Base-by-base conservation (phyloP, 1,139 yeast genomes). In the Suhomyces coccinellae region DNA sequence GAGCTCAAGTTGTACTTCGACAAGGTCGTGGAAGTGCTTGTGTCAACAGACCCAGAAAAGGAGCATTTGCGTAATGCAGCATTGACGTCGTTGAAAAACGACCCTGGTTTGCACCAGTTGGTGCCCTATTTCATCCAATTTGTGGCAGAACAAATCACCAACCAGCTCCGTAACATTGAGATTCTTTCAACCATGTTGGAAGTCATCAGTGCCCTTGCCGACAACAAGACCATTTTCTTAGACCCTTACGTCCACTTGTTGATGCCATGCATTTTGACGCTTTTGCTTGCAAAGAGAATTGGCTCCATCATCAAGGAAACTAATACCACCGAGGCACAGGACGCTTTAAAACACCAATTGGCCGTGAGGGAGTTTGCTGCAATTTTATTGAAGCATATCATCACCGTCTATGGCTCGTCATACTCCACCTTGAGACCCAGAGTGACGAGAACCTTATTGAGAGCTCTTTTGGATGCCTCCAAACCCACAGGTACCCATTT, bases 241-340 rank as follows among this genome's bases (percentile, higher is more conserved):
- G 98, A 93, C 55, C 99, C 99, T 11, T 95, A 93, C 58, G 91
- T 95, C 42, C 99, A 95, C 66, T 95, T 97, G 1, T 73, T 95
- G 55, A 89, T 93, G 89, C 99, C 99, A 17, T 88, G 97, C 52
- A 85, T 93, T 31, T 74, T 95, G 53, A 95, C 99, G 0, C 75
- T 95, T 28, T 74, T 95, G 42, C 75, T 95, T 48, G 97, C 98
- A 2, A 91, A 90, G 59, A 80, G 88, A 52, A 80, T 93, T n/a
- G 98, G 98, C 0, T 79, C 85, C 2, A 58, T 67, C 3, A 57
- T 69, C 20, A 66, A 67, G 44, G 75, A 73, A 36, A 51, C 63
- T 16, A 56, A 47, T 24, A 43, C 53, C 9, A 39, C 56, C 38
- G 68, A 60, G 11, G 53, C 58, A 6, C 60, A 61, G 47, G 73